Conservation (phyloP, 208 protist species). For the Leishmania arabica region DNA sequence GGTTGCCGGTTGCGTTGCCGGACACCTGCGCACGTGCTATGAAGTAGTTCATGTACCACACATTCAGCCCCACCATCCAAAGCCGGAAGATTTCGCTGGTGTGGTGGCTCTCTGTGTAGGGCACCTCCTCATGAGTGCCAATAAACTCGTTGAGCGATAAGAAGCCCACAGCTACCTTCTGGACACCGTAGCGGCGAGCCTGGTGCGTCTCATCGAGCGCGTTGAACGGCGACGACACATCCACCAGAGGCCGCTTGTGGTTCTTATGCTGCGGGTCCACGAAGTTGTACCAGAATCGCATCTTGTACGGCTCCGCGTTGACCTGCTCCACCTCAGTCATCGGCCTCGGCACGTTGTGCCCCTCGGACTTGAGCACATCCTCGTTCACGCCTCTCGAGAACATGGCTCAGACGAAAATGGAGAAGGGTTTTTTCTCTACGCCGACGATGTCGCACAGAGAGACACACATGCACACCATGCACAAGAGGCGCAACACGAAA, state of each 20-base stretch:
- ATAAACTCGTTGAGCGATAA: slow-evolving; percentile 77
- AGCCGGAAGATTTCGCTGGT: slow-evolving; percentile 69
- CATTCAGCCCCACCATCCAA: slow-evolving; percentile 64
- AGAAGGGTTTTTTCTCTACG: background rate
- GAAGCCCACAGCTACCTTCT: slow-evolving; percentile 64
- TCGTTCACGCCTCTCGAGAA: slow-evolving; percentile 68
- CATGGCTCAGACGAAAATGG: slow-evolving; percentile 28
- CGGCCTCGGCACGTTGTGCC: slow-evolving; percentile 42
- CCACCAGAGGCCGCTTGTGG: slow-evolving; percentile 49
- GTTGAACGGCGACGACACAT: slow-evolving; percentile 81
- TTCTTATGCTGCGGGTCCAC: slow-evolving; percentile 53
- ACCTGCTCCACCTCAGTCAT: slow-evolving; percentile 35
- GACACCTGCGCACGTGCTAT: slow-evolving; percentile 44
- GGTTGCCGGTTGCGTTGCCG: slow-evolving; percentile 48
- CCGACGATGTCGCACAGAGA: background rate
- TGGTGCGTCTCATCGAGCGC: slow-evolving; percentile 82
- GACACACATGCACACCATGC: background rate
- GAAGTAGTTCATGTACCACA: slow-evolving; percentile 71
- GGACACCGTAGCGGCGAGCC: slow-evolving; percentile 61
- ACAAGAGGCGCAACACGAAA: slow-evolving; percentile 1
- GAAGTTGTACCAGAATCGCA: slow-evolving; percentile 65
- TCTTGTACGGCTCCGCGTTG: slow-evolving; percentile 43
- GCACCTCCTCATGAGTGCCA: slow-evolving; percentile 72
- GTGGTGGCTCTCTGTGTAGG: slow-evolving; percentile 81
- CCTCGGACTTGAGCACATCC: slow-evolving; percentile 53